Conservation (phyloP, 495 filamentous ascomycete genomes). For the Podospora pseudoanserina region DNA sequence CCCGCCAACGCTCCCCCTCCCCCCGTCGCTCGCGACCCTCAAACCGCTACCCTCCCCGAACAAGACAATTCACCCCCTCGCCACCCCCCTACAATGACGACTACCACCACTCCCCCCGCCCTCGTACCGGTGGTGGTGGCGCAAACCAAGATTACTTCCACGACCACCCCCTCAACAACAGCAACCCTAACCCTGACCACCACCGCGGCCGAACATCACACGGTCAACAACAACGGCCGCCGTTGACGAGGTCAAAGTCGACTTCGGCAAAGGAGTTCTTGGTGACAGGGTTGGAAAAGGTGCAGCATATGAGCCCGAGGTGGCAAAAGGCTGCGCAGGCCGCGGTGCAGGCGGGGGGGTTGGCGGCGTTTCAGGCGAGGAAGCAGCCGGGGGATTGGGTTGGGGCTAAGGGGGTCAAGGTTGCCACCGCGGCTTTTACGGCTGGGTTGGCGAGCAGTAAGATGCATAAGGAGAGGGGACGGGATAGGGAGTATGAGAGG, state of each 20-base stretch:
- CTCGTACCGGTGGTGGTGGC: not conserved
- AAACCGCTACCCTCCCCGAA: conserved; percentile 2
- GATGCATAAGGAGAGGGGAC: conserved; percentile 18
- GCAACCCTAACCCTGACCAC: conserved; percentile 1
- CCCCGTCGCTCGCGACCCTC: conserved; percentile 1
- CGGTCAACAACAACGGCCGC: conserved; percentile 11
- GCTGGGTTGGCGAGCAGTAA: conserved; percentile 33
- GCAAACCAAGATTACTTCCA: conserved; percentile 2
- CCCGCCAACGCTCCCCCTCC: conserved; percentile 9
- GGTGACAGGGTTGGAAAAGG: conserved; percentile 2
- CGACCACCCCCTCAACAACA: not conserved
- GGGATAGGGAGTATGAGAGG: conserved; percentile 1
- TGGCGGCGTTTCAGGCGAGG: conserved; percentile 36
- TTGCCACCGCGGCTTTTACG: conserved; percentile 42
- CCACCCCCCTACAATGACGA: conserved; percentile 8
- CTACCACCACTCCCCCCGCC: not conserved
- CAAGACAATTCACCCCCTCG: not conserved
- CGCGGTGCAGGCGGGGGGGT: conserved; percentile 40
- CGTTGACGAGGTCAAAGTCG: conserved; percentile 21
- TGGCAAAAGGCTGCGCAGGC: conserved; percentile 38
- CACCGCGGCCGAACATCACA: not conserved
- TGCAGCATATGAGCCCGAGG: conserved; percentile 17
- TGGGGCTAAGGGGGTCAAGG: conserved; percentile 37
- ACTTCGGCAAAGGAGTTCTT: conserved; percentile 11
- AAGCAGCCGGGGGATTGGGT: conserved; percentile 41